Evolutionary conservation across 1,284 basidiomycete species (phyloP).

Genomic region (Trichosporon asahii): DNA sequence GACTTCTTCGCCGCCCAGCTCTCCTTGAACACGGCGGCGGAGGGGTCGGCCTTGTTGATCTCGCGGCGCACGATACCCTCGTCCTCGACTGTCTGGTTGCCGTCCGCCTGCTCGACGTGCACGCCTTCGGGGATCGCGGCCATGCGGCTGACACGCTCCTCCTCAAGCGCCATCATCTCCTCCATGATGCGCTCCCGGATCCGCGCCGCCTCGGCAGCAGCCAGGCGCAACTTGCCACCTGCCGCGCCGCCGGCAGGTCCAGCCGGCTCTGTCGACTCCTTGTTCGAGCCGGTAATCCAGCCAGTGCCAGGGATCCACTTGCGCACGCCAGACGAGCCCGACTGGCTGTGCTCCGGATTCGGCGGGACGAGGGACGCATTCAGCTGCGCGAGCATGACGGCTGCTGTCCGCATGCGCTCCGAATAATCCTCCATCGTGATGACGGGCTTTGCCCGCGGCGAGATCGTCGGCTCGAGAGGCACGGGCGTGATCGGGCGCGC

Average conservation of each 20-base stretch:
- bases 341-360: conserved; percentile 41
- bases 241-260: background rate
- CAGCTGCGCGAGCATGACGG: conserved; percentile 96
- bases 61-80: conserved; percentile 89
- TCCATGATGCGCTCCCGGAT: conserved; percentile 97
- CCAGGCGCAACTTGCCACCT: conserved; percentile 63
- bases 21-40: conserved; percentile 88
- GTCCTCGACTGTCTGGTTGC: conserved; percentile 70
- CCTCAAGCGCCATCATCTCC: conserved; percentile 95
- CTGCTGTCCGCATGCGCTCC: conserved; percentile 95
- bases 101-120: conserved; percentile 50
- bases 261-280: background rate
- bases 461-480: conserved; percentile 1
- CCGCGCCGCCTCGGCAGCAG: conserved; percentile 74
- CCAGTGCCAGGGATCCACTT: conserved; percentile 66
- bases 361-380: conserved; percentile 71
- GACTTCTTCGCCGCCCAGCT: conserved; percentile 94
- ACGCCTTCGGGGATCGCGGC: conserved; percentile 64
- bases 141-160: conserved; percentile 95
- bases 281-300: conserved; percentile 56
- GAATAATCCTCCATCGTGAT: conserved; percentile 87
- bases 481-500: conserved; percentile 11
- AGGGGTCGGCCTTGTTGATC: conserved; percentile 95
- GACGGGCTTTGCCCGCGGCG: conserved; percentile 34
- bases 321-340: conserved; percentile 41